Evolutionary conservation across 805 yeast species (phyloP).

Genomic region (Wickerhamomyces xylosicus): DNA sequence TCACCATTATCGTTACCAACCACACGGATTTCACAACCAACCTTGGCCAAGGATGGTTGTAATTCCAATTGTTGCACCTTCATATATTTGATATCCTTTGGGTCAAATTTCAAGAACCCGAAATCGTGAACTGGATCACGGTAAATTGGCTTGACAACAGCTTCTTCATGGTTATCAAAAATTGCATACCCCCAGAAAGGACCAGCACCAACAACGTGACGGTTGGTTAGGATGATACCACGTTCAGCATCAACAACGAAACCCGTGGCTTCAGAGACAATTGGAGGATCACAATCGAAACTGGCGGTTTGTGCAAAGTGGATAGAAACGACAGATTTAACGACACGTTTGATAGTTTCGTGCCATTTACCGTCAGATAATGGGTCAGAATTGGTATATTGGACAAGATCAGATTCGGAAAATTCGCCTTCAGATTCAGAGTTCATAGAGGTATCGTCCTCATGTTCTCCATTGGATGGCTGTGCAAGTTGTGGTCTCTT

Average conservation of each 20-base stretch:
- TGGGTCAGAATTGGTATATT: not conserved
- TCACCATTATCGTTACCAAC: slow-evolving; percentile 98
- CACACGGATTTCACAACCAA: slow-evolving; percentile 90
- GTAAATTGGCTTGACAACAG: slow-evolving; percentile 74
- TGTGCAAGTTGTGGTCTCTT: not conserved
- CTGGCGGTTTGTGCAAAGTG: slow-evolving; percentile 81
- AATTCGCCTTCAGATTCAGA: not conserved
- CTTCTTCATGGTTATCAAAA: slow-evolving; percentile 91
- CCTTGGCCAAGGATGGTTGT: slow-evolving; percentile 74
- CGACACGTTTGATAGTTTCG: slow-evolving; percentile 69
- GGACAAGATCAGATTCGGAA: not conserved
- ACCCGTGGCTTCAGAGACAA: slow-evolving; percentile 89
- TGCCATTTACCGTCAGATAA: slow-evolving; percentile 50
- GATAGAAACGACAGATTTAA: slow-evolving; percentile 77
- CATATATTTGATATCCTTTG: slow-evolving; percentile 64
- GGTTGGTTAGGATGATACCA: slow-evolving; percentile 82
- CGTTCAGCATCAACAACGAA: slow-evolving; percentile 77
- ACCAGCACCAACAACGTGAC: slow-evolving; percentile 94
- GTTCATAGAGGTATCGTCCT: not conserved
- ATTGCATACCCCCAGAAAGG: slow-evolving; percentile 89
- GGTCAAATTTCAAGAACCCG: slow-evolving; percentile 78
- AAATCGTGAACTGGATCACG: slow-evolving; percentile 95
- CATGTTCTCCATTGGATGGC: not conserved
- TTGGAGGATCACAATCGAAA: slow-evolving; percentile 77
- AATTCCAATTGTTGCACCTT: slow-evolving; percentile 53